Conservation (phyloP, 768 basidiomycete species). For the Russula earlei region DNA sequence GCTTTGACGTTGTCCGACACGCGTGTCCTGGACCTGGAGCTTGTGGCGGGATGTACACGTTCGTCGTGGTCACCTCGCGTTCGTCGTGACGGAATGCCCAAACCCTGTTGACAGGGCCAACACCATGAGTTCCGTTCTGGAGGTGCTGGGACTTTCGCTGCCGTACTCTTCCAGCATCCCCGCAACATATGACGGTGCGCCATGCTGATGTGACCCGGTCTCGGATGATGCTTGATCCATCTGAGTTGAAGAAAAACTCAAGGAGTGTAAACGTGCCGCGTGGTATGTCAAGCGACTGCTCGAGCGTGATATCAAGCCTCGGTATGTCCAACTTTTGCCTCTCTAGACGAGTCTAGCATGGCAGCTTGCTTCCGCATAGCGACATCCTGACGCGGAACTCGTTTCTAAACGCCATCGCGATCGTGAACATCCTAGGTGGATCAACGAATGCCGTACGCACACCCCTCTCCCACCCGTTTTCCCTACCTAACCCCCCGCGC, state of each 20-base stretch:
- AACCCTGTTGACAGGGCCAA: constrained; percentile 44
- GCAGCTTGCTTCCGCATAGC: constrained; percentile 22
- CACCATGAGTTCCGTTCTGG: constrained; percentile 80
- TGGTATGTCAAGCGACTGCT: constrained; percentile 67
- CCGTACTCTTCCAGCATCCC: constrained; percentile 78
- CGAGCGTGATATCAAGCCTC: constrained; percentile 75
- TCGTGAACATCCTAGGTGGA: constrained; percentile 74
- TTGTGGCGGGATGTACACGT: constrained; percentile 87
- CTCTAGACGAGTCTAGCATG: neutral
- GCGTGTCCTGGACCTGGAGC: constrained; percentile 80
- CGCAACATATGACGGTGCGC: constrained; percentile 58
- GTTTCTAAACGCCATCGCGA: constrained; percentile 77
- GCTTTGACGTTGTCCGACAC: constrained; percentile 77
- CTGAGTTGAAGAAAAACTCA: constrained; percentile 50
- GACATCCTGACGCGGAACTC: constrained; percentile 61
- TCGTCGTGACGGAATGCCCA: neutral
- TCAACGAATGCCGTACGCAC: constrained; percentile 69
- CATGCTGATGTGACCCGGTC: neutral
- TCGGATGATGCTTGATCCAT: neutral
- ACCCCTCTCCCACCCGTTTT: neutral
- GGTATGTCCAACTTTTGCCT: constrained; percentile 27
- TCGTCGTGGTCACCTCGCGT: constrained; percentile 20
- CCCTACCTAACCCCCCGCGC: neutral
- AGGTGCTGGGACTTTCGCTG: constrained; percentile 77
- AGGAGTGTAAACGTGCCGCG: constrained; percentile 74